A percentile compares a stretch with the other conserved stretches of the same genome.
phyloP scores from a whole-genome alignment of 371 early-diverging fungal genomes.

The Mucor lusitanicus region DNA sequence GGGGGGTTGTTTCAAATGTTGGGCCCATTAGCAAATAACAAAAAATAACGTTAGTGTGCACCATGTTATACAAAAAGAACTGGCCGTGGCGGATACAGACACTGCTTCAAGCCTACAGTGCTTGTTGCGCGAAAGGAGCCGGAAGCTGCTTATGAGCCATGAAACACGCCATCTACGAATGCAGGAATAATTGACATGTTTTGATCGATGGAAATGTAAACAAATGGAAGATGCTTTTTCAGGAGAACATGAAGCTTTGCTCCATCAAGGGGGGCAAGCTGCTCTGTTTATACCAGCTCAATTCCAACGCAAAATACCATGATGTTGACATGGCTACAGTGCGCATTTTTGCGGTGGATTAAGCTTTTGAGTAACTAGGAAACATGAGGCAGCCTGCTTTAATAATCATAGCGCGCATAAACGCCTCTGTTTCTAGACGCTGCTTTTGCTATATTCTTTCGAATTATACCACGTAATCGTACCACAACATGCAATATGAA shows the following conservation, averaged over 20 bases:
- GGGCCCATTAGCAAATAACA: too few relatives aligned
- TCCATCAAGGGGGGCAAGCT: not conserved
- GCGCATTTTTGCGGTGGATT: not conserved
- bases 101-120: too few relatives aligned
- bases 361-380: not conserved
- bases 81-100: not conserved
- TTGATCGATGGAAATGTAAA: not conserved
- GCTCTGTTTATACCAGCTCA: not conserved
- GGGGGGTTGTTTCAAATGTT: not conserved
- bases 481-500: not conserved
- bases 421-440: not conserved
- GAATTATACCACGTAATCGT: not conserved
- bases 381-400: not conserved
- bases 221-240: not conserved
- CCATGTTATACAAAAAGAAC: not conserved
- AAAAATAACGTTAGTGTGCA: too few relatives aligned
- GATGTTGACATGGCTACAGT: too few relatives aligned
- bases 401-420: not conserved
- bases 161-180: not conserved
- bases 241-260: not conserved
- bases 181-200: not conserved
- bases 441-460: not conserved
- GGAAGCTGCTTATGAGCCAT: too few relatives aligned
- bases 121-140: too few relatives aligned
- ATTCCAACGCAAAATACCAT: not conserved